phyloP scores from a whole-genome alignment of 1,139 yeast species.

The Candida sp. region DNA sequence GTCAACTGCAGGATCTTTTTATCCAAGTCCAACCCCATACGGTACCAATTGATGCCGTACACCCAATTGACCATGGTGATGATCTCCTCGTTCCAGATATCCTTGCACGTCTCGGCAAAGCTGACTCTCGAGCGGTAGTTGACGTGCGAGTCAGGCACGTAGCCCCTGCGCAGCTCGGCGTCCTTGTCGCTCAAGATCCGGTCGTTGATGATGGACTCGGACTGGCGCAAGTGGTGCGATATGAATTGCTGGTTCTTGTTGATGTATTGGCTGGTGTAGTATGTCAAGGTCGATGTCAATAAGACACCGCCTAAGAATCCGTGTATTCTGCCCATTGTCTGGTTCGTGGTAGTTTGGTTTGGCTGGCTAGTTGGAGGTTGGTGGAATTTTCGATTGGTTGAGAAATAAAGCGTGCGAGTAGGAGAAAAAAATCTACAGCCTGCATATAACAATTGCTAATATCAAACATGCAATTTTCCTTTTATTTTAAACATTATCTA shows the following conservation, averaged over 20 bases:
- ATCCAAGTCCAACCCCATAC: constrained; percentile 43
- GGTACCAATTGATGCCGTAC: constrained; percentile 58
- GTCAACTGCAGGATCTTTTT: constrained; percentile 33
- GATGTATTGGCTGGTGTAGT: constrained; percentile 66
- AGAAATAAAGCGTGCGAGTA: not conserved
- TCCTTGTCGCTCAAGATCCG: constrained; percentile 47
- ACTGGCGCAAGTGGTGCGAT: constrained; percentile 50
- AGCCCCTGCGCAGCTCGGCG: constrained; percentile 16
- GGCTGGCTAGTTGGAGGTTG: not conserved
- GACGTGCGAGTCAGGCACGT: constrained; percentile 6
- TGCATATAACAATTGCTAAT: not conserved
- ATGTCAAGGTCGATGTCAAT: constrained; percentile 66
- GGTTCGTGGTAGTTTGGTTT: not conserved
- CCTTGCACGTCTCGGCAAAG: constrained; percentile 68
- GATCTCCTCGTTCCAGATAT: constrained; percentile 84
- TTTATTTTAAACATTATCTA: too few relatives aligned
- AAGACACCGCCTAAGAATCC: constrained; percentile 76
- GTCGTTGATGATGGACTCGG: constrained; percentile 54
- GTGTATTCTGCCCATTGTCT: constrained; percentile 60
- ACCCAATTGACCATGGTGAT: constrained; percentile 69
- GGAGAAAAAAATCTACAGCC: not conserved
- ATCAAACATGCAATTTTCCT: not conserved
- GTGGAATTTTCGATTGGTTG: constrained; percentile 1
- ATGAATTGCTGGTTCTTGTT: constrained; percentile 51
- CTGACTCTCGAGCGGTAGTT: constrained; percentile 30